These are phyloP conservation scores for Sclerotinia glacialis DNA, from an alignment of 2,329 filamentous ascomycete species.

Conservation along the genomic window DNA sequence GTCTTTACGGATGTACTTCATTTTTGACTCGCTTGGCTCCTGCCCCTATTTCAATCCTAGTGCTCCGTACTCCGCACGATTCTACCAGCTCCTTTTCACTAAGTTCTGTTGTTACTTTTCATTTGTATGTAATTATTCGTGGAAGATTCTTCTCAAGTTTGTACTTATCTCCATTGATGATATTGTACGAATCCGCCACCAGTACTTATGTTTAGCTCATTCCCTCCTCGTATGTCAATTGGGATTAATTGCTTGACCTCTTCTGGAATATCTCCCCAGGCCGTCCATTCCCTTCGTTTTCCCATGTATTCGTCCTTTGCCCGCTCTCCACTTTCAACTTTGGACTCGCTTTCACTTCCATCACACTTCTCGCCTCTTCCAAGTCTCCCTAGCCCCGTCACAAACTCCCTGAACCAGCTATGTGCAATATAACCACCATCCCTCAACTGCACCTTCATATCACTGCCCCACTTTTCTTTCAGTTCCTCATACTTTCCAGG, in stretches of 20 bases:
- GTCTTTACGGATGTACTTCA: too few species aligned
- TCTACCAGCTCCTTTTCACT: too few species aligned
- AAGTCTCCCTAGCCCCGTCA: not conserved
- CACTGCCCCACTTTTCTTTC: too few species aligned
- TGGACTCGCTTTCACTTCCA: not conserved
- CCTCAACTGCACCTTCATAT: not conserved
- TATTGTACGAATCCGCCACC: conserved; percentile 2
- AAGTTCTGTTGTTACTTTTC: not conserved
- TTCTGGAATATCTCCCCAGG: not conserved
- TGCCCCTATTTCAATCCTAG: not conserved
- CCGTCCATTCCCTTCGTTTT: not conserved
- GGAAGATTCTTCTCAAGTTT: not conserved
- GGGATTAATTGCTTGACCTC: not conserved
- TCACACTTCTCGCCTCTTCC: not conserved
- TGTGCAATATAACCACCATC: not conserved
- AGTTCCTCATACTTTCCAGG: not conserved
- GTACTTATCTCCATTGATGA: not conserved
- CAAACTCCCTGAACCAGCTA: not conserved
- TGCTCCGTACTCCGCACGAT: too few species aligned
- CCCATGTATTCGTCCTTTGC: too few species aligned
- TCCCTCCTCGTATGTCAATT: conserved; percentile 2
- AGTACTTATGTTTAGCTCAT: not conserved
- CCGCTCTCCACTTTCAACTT: not conserved
- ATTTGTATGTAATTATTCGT: too few species aligned
- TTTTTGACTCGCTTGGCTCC: too few species aligned